These are phyloP conservation scores for Eimeria maxima DNA, from an alignment of 169 alveolate species.

Conservation along the genomic window DNA sequence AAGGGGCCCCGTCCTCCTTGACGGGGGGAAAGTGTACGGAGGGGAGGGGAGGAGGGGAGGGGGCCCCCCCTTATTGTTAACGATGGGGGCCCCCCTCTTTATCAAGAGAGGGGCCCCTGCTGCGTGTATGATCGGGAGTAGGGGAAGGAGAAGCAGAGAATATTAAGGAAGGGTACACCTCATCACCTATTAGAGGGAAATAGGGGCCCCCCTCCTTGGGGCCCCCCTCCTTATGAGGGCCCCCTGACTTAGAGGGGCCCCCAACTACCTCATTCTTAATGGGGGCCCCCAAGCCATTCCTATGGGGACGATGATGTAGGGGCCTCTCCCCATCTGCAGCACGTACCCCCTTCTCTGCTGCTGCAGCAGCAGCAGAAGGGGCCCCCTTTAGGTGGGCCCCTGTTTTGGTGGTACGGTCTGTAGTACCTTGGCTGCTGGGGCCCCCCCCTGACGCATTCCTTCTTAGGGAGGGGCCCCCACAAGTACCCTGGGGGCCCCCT, in stretches of 20 bases:
- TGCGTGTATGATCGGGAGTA: neutral
- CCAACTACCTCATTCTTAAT: neutral
- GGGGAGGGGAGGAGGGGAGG: neutral
- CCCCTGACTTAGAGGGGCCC: neutral
- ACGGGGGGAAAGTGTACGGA: neutral
- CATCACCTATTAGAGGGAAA: neutral
- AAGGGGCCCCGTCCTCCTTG: neutral
- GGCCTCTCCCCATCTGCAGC: conserved; percentile 3
- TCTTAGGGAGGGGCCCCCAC: neutral
- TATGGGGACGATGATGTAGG: neutral
- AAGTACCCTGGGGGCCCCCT: neutral
- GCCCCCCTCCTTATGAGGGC: neutral
- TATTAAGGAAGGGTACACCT: neutral
- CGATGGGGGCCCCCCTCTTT: neutral
- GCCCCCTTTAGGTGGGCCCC: neutral
- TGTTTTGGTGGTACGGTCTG: neutral
- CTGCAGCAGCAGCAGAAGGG: neutral
- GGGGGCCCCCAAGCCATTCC: neutral
- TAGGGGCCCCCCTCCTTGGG: neutral
- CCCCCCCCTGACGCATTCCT: neutral
- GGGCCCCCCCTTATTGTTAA: neutral
- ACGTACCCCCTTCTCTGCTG: neutral
- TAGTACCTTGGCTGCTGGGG: neutral
- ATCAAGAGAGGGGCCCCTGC: conserved; percentile 37
- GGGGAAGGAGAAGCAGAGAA: conserved; percentile 24